Percentiles rank a stretch among this genome's conserved stretches.
phyloP scores from a whole-genome alignment of 1,284 basidiomycete genomes.

The Gymnopus androsaceus region DNA sequence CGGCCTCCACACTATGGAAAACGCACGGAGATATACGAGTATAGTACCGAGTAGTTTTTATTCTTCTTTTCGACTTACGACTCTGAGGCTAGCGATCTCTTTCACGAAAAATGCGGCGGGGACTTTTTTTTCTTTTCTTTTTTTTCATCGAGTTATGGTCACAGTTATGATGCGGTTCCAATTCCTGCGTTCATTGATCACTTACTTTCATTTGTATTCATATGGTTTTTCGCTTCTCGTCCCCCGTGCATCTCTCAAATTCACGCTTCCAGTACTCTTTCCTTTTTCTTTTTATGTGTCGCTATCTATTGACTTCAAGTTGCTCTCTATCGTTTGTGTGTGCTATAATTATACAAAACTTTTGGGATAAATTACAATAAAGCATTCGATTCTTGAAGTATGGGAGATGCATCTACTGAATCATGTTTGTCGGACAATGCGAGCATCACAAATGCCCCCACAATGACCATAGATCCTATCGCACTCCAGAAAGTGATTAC shows the following conservation, averaged over 20 bases:
- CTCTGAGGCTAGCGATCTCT: no score
- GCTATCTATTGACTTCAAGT: conserved; percentile 30
- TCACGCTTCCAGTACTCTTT: conserved; percentile 14
- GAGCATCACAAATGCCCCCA: background rate
- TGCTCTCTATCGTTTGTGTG: conserved; percentile 17
- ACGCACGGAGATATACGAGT: conserved; percentile 19
- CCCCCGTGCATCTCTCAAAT: conserved; percentile 13
- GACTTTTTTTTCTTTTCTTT: conserved; percentile 2
- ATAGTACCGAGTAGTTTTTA: conserved; percentile 16
- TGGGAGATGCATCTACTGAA: background rate
- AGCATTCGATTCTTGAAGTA: conserved; percentile 4
- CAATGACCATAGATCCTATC: background rate
- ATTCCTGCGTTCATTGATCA: background rate
- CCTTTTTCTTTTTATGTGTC: conserved; percentile 25
- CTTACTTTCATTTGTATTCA: conserved; percentile 7
- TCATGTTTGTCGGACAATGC: background rate
- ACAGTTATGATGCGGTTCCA: background rate
- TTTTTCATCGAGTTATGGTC: background rate
- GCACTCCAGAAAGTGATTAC: background rate
- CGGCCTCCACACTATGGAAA: background rate
- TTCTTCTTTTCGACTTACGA: background rate
- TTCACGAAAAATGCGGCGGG: background rate
- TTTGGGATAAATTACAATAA: conserved; percentile 9
- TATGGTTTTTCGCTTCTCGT: background rate
- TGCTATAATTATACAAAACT: conserved; percentile 13